phyloP scores from a whole-genome alignment of 306 rosid genomes.

The Cucurbita maxima region DNA sequence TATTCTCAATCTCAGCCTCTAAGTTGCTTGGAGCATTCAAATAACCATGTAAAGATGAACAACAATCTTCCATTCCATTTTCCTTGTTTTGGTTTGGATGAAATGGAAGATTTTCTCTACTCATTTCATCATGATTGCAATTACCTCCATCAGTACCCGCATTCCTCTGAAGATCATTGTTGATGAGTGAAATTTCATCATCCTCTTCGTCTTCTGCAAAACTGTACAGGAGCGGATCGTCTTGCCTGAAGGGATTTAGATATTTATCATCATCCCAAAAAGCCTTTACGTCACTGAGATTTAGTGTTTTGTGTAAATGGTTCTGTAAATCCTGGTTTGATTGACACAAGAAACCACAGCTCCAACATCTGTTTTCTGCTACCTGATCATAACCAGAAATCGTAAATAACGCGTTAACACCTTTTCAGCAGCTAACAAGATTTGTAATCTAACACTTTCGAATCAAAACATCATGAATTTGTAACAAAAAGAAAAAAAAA shows the following conservation, averaged over 20 bases:
- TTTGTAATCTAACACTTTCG: neutral
- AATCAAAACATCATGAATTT: neutral
- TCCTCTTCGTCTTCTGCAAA: constrained; percentile 63
- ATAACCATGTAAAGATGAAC: constrained; percentile 21
- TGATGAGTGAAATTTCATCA: constrained; percentile 10
- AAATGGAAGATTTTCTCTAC: constrained; percentile 12
- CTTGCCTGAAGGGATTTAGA: constrained; percentile 60
- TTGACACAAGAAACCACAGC: constrained; percentile 39
- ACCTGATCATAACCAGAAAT: constrained; percentile 31
- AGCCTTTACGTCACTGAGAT: constrained; percentile 27
- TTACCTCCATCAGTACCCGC: no score
- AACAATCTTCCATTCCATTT: constrained; percentile 11
- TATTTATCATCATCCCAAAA: constrained; percentile 50
- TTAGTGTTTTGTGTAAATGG: constrained; percentile 47
- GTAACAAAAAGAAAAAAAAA: neutral
- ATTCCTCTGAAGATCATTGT: no score
- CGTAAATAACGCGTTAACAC: neutral
- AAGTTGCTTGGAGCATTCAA: constrained; percentile 24
- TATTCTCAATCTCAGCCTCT: constrained; percentile 16
- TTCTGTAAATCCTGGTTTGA: constrained; percentile 41
- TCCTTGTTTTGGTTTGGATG: constrained; percentile 5
- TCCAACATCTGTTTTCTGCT: constrained; percentile 65
- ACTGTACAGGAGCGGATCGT: constrained; percentile 65
- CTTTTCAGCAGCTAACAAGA: neutral
- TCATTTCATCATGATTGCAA: constrained; percentile 2